These are phyloP conservation scores for Neurospora sublineolata DNA, from an alignment of 495 filamentous ascomycete species.

Conservation along the genomic window DNA sequence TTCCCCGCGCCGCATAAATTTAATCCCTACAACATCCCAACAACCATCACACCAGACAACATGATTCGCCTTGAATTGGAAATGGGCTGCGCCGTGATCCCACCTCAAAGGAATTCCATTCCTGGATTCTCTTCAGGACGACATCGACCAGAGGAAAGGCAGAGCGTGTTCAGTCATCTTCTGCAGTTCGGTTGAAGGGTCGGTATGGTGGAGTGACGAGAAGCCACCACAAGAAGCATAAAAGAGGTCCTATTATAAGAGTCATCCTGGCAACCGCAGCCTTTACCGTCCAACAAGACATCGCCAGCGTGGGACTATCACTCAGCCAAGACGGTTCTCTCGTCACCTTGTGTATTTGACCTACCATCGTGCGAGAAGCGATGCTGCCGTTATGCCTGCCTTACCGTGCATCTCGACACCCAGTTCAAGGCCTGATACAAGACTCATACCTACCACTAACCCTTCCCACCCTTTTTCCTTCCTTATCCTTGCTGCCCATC, in stretches of 20 bases:
- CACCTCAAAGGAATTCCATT: neutral
- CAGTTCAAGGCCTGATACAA: neutral
- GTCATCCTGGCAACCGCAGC: neutral
- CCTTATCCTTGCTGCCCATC: neutral
- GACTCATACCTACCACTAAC: neutral
- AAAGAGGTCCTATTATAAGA: neutral
- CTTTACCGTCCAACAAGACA: neutral
- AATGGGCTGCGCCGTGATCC: neutral
- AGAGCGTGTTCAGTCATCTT: neutral
- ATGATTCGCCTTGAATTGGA: neutral
- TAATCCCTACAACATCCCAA: neutral
- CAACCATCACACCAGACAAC: neutral
- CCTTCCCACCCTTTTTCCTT: neutral
- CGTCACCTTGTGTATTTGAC: neutral
- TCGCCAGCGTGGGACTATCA: neutral
- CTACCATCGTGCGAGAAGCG: neutral
- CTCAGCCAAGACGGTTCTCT: neutral
- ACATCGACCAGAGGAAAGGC: neutral
- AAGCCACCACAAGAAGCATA: neutral
- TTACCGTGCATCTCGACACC: neutral
- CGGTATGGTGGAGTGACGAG: neutral
- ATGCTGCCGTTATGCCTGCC: neutral
- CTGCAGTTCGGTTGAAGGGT: neutral
- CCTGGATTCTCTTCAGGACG: neutral
- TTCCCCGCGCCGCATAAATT: neutral